phyloP scores from a whole-genome alignment of 2,329 filamentous ascomycete species.

The Xylariaceae sp. region DNA sequence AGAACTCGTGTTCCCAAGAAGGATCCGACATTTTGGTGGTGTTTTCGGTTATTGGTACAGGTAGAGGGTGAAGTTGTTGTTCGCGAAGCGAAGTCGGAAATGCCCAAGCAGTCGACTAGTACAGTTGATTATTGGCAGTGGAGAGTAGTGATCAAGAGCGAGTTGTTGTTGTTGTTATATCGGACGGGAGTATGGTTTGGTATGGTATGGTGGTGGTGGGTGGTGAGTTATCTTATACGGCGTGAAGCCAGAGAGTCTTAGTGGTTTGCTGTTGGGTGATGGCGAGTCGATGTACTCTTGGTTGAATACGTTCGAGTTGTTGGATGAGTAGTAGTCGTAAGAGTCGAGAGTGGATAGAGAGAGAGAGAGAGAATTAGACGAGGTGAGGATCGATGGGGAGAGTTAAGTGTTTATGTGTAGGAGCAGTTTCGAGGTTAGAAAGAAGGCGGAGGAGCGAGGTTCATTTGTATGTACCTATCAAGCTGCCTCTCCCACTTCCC shows the following conservation, averaged over 20 bases:
- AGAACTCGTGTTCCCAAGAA: slow-evolving; percentile 83
- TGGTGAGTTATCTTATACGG: slow-evolving; percentile 15
- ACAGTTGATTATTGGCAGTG: neutral
- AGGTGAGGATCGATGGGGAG: slow-evolving; percentile 10
- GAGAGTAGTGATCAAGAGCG: neutral
- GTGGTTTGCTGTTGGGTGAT: slow-evolving; percentile 3
- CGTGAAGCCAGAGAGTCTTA: slow-evolving; percentile 10
- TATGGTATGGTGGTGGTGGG: neutral
- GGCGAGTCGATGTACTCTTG: neutral
- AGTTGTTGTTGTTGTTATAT: neutral
- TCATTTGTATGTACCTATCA: slow-evolving; percentile 29
- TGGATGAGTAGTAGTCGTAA: neutral
- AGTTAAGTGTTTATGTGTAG: slow-evolving; percentile 18
- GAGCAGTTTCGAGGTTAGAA: slow-evolving; percentile 14
- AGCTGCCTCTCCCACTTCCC: slow-evolving; percentile 26
- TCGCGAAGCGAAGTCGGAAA: slow-evolving; percentile 1
- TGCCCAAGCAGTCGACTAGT: neutral
- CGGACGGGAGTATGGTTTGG: neutral
- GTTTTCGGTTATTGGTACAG: slow-evolving; percentile 19
- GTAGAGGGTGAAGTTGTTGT: neutral
- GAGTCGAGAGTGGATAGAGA: slow-evolving; percentile 1
- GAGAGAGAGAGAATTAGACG: slow-evolving; percentile 5
- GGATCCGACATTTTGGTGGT: slow-evolving; percentile 48
- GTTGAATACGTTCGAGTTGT: neutral
- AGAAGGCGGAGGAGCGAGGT: slow-evolving; percentile 28